Percentiles rank a stretch among this genome's conserved stretches.
Conservation (phyloP, 495 filamentous ascomycete genomes). For the Xylaria curta region DNA sequence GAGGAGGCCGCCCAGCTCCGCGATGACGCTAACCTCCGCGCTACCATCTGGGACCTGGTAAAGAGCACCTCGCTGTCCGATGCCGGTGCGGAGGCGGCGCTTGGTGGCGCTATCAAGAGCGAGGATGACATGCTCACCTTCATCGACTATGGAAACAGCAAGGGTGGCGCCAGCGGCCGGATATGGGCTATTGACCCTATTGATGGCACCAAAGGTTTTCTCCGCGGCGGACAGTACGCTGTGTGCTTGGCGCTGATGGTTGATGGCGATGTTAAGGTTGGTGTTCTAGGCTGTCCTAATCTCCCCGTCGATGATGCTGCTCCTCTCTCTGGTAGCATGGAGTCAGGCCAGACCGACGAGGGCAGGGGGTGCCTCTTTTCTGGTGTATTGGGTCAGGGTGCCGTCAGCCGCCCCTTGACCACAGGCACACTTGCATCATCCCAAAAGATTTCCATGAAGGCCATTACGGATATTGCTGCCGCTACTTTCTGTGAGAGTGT, state of each 20-base stretch:
- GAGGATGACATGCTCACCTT: conserved; percentile 81
- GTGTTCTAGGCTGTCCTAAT: conserved; percentile 93
- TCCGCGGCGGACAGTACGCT: conserved; percentile 97
- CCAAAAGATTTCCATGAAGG: conserved; percentile 77
- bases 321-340: conserved; percentile 68
- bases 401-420: conserved; percentile 73
- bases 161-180: conserved; percentile 78
- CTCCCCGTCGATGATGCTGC: conserved; percentile 81
- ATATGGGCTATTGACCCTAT: conserved; percentile 98
- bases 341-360: conserved; percentile 69
- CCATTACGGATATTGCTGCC: conserved; percentile 71
- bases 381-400: conserved; percentile 76
- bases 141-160: conserved; percentile 82
- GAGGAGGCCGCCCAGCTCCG: conserved; percentile 86
- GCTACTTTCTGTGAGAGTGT: conserved; percentile 96
- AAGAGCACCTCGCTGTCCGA: conserved; percentile 74
- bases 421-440: conserved; percentile 62
- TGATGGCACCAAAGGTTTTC: conserved; percentile 96
- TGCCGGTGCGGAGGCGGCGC: conserved; percentile 59
- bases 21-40: conserved; percentile 66
- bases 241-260: conserved; percentile 91
- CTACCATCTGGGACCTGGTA: conserved; percentile 84
- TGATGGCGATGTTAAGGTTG: conserved; percentile 93
- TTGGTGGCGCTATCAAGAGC: conserved; percentile 75
- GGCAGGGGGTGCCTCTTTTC: conserved; percentile 84